A percentile compares a stretch with the other conserved stretches of the same genome.
These are phyloP conservation scores for Sclerotinia sclerotiorum DNA, from an alignment of 2,329 filamentous ascomycete genomes.

Conservation along the genomic window DNA sequence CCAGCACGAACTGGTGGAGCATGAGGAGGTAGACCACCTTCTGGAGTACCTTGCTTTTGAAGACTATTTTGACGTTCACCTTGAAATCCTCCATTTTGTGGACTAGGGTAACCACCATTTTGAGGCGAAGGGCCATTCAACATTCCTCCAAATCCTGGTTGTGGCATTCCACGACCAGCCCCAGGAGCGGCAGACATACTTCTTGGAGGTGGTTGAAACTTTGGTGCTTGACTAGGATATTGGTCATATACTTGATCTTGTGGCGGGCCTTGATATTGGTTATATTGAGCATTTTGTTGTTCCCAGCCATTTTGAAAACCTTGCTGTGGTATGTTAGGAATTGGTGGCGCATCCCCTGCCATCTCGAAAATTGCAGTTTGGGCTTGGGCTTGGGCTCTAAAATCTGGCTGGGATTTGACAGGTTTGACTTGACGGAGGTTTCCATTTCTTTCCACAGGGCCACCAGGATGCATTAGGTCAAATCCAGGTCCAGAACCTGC, in stretches of 20 bases:
- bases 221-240: constrained; percentile 30
- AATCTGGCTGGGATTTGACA: constrained; percentile 67
- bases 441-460: constrained; percentile 41
- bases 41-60: constrained; percentile 29
- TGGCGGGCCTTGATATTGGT: constrained; percentile 28
- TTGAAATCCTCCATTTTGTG: constrained; percentile 26
- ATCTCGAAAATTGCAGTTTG: constrained; percentile 74
- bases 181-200: constrained; percentile 36
- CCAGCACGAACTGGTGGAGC: constrained; percentile 64
- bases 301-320: constrained; percentile 34
- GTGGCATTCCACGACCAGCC: constrained; percentile 28
- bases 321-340: constrained; percentile 46
- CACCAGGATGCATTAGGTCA: not conserved
- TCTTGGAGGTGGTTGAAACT: constrained; percentile 35
- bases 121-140: constrained; percentile 26
- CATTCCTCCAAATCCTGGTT: constrained; percentile 28
- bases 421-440: constrained; percentile 50
- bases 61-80: constrained; percentile 29
- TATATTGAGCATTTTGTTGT: constrained; percentile 31
- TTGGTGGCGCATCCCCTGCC: constrained; percentile 59
- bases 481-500: not conserved
- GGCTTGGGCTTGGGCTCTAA: constrained; percentile 51
- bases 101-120: constrained; percentile 26
- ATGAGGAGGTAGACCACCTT: constrained; percentile 55
- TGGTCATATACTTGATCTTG: constrained; percentile 29